Base-by-base conservation (phyloP, 805 yeast species). In the Metschnikowia cerradonensis region DNA sequence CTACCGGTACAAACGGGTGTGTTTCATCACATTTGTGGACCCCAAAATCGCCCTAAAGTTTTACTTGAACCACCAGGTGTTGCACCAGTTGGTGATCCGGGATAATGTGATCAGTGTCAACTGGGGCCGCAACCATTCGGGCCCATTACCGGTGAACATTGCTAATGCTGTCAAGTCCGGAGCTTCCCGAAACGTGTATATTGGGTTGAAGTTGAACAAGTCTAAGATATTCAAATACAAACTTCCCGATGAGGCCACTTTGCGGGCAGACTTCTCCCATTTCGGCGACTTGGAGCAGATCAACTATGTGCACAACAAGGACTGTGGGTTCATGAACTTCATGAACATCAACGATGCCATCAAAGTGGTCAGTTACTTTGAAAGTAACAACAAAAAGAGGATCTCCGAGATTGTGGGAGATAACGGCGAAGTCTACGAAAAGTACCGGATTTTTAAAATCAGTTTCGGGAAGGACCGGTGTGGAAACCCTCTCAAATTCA, bases 391-490 rank as follows among this genome's bases (percentile, higher is more conserved):
- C 17, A 63, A 56, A 3, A 61, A 67, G 3, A 62, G 63, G 19
- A 68, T 77, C 36, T 75, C 74, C 47, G 66, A 61, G 14, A 64
- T 68, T 7, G 78, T 75, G 35, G 66, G 70, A 3, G 67, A 67
- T n/a, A 58, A 59, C 11, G 67, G 66, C 6, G 55, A 55, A 26
- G 64, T 72, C 47, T 72, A 62, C 52, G 67, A 74, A 32, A 76
- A 75, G 56, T 87, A 86, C 60, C 59, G 60, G 39, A 70, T 74
- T 4, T 80, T 82, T 58, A 81, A 82, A 52, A 81, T 87, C 41
- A 79, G 81, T 45, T 87, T 77, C 66, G 95, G 90, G 42, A 84
- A 84, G 60, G 95, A 87, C 67, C 75, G 95, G 62, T 87, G 95
- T 70, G 95, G 86, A 2, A 86, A 86, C 60, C 88, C 79, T 32